These are phyloP conservation scores for Alternaria gaisen DNA, from an alignment of 2,329 filamentous ascomycete genomes.

Conservation along the genomic window DNA sequence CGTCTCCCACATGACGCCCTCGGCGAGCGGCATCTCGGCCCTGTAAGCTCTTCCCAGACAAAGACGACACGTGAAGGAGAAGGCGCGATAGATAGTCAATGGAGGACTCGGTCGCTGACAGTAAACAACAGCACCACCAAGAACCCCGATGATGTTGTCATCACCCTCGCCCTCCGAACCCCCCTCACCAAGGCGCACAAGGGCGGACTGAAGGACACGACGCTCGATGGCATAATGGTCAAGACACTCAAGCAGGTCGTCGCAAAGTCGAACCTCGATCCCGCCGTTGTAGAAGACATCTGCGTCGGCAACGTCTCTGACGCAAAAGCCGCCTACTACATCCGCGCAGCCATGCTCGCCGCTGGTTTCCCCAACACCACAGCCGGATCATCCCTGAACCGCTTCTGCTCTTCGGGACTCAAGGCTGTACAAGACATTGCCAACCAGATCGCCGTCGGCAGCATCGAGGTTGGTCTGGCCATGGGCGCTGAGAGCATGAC, in stretches of 20 bases:
- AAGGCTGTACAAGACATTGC: conserved; percentile 96
- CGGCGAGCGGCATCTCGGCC: conserved; percentile 72
- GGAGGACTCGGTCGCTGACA: conserved; percentile 15
- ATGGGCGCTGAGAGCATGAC: conserved; percentile 92
- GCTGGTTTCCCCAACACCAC: conserved; percentile 94
- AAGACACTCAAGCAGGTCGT: conserved; percentile 74
- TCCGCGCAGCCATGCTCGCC: conserved; percentile 85
- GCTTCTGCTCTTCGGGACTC: conserved; percentile 96
- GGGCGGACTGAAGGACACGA: conserved; percentile 94
- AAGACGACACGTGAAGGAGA: background rate
- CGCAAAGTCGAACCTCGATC: conserved; percentile 78
- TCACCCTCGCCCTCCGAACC: conserved; percentile 89
- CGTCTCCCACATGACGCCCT: conserved; percentile 83
- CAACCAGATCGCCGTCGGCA: conserved; percentile 79
- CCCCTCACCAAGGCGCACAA: conserved; percentile 88
- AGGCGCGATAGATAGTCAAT: background rate
- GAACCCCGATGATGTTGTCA: conserved; percentile 95
- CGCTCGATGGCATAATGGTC: conserved; percentile 85
- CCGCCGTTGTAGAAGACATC: conserved; percentile 85
- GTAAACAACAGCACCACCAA: conserved; percentile 74
- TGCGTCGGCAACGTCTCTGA: conserved; percentile 92
- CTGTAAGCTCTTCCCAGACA: conserved; percentile 69
- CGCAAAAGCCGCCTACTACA: conserved; percentile 86
- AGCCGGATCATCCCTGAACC: conserved; percentile 82
- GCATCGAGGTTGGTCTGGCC: conserved; percentile 87